These are phyloP conservation scores for Termitomyces eurrhizus DNA, from an alignment of 768 basidiomycete genomes.

Conservation along the genomic window DNA sequence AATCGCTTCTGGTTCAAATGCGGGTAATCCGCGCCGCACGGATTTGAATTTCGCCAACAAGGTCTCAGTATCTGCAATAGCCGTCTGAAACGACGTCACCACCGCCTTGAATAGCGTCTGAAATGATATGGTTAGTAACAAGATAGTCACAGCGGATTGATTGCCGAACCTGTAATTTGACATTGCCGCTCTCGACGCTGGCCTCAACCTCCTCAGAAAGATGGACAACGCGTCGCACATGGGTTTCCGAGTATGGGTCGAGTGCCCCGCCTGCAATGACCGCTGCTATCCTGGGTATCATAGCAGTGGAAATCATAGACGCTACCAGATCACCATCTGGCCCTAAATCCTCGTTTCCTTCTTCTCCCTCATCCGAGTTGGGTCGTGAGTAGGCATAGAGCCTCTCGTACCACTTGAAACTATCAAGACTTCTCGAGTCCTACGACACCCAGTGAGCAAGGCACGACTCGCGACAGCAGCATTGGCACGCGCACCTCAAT, in stretches of 20 bases:
- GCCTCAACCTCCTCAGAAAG: conserved; percentile 79
- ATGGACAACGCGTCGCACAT: conserved; percentile 64
- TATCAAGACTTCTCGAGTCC: conserved; percentile 50
- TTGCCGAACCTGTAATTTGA: conserved; percentile 59
- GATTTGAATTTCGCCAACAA: conserved; percentile 48
- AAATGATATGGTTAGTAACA: neutral
- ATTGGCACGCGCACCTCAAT: conserved; percentile 52
- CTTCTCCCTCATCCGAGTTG: conserved; percentile 27
- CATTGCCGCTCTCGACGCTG: conserved; percentile 58
- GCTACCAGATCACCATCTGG: conserved; percentile 86
- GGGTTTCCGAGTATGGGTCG: conserved; percentile 71
- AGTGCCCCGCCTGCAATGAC: conserved; percentile 76
- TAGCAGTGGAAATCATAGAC: conserved; percentile 80
- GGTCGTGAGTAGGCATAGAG: conserved; percentile 76
- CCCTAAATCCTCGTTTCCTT: conserved; percentile 58
- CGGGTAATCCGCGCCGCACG: conserved; percentile 26
- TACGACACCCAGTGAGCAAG: neutral
- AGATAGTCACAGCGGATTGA: neutral
- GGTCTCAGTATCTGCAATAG: conserved; percentile 47
- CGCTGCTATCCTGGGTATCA: conserved; percentile 72
- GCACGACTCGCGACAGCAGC: neutral
- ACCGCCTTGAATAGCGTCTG: conserved; percentile 60
- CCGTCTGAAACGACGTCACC: conserved; percentile 45
- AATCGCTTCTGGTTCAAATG: conserved; percentile 76
- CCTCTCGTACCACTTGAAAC: conserved; percentile 79